Base-by-base conservation (phyloP, 176 grass and related monocot species). In the Raddia guianensis region DNA sequence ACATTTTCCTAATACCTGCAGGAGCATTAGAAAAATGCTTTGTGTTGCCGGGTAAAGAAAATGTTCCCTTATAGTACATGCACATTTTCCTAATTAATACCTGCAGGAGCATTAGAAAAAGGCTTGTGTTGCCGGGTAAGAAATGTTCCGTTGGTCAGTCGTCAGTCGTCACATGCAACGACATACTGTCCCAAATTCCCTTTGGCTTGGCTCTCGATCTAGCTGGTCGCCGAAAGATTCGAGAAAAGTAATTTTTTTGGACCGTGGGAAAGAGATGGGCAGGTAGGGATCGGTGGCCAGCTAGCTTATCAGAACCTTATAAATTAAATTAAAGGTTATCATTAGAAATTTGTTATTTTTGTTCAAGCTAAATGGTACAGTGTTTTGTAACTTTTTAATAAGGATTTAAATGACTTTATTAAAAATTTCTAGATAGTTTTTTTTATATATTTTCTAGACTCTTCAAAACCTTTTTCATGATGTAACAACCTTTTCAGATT, bases 151-250 rank as follows among this genome's bases (percentile, higher is more conserved):
- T 13, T 66, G 37, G 37, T 5, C 37, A 40, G 37, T 40, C 8
- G 37, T 5, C 37, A 40, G 37, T 40, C 8, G 21, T 86, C 76
- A 65, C 85, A 78, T 82, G 73, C 66, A 73, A 43, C 66, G 86
- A 87, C 86, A 72, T 87, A 9, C 86, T 35, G 65, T 77, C 79
- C 80, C 68, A 83, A 65, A 87, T 87, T 78, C 66, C 50, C 20
- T 27, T 70, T 76, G 70, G 70, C 78, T 12, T 56, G 77, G 60
- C 8, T 32, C 8, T 32, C 7, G 64, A 4, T 32, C 73, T 40
- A 40, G 27, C 34, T 66, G 63, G 27, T 46, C 27, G 65, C 66
- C 37, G 19, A 78, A 18, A 82, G 79, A 87, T 87, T 72, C 85
- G 12, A 40, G 73, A 10, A 65, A 72, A 75, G 46, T 46, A 42